These are phyloP conservation scores for Boletus subluridellus DNA, from an alignment of 1,284 basidiomycete species.

Conservation along the genomic window DNA sequence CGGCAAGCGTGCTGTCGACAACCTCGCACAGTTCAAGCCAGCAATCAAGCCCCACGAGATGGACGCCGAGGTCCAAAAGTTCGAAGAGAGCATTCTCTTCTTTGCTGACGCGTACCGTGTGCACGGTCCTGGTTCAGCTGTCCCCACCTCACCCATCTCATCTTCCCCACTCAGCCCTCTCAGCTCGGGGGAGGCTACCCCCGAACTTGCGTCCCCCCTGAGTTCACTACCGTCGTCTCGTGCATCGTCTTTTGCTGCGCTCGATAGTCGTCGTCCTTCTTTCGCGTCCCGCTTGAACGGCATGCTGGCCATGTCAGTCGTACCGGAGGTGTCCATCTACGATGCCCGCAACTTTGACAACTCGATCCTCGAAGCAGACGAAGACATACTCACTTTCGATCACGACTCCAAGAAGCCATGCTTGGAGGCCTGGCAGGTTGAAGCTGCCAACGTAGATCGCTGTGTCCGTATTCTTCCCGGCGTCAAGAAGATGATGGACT, in stretches of 20 bases:
- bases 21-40: constrained; percentile 59
- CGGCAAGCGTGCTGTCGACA: constrained; percentile 70
- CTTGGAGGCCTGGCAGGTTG: constrained; percentile 53
- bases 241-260: constrained; percentile 38
- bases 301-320: constrained; percentile 44
- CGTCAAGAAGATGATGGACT: constrained; percentile 64
- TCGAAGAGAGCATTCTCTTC: constrained; percentile 69
- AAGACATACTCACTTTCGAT: constrained; percentile 34
- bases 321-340: constrained; percentile 37
- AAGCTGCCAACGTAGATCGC: constrained; percentile 62
- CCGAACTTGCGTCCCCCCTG: constrained; percentile 36
- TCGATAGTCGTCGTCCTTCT: constrained; percentile 46
- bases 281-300: constrained; percentile 49
- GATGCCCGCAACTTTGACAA: constrained; percentile 40
- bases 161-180: constrained; percentile 27
- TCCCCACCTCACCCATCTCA: constrained; percentile 25
- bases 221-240: constrained; percentile 43
- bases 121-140: constrained; percentile 41
- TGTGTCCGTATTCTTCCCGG: constrained; percentile 73
- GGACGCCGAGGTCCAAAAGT: constrained; percentile 62
- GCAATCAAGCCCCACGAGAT: constrained; percentile 58
- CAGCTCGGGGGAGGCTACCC: constrained; percentile 41
- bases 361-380: constrained; percentile 39
- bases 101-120: constrained; percentile 64
- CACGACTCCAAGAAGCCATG: constrained; percentile 33